These are phyloP conservation scores for Puya raimondii DNA, from an alignment of 176 grass and related monocot species.

Conservation along the genomic window DNA sequence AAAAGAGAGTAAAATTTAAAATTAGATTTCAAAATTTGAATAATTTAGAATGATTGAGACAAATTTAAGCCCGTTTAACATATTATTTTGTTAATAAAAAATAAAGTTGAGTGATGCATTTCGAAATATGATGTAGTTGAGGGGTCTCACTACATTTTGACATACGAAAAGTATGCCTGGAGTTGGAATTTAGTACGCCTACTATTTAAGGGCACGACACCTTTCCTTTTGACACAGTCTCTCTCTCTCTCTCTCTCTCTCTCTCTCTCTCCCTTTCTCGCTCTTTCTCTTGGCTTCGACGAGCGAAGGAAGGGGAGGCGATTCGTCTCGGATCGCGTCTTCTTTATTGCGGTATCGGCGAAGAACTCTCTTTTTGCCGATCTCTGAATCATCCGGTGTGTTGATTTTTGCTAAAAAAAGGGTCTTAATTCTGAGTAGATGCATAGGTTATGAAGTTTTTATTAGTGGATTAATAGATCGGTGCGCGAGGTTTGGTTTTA, in stretches of 20 bases:
- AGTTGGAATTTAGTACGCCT: too few relatives aligned
- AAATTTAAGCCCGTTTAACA: too few relatives aligned
- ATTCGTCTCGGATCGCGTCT: neutral
- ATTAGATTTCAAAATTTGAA: too few relatives aligned
- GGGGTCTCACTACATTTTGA: too few relatives aligned
- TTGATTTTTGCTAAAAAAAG: neutral
- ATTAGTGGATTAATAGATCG: neutral
- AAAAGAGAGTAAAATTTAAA: too few relatives aligned
- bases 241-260: neutral
- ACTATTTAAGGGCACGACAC: too few relatives aligned
- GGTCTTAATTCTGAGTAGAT: neutral
- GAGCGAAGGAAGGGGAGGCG: neutral
- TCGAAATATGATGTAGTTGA: too few relatives aligned
- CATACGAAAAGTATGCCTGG: too few relatives aligned
- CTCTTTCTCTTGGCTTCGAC: neutral
- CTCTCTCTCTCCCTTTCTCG: neutral
- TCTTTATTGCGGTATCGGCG: neutral
- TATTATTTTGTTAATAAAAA: too few relatives aligned
- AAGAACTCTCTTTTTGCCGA: neutral
- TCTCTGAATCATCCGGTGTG: neutral
- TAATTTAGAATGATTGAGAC: too few relatives aligned
- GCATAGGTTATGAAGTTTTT: neutral
- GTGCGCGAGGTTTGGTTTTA: neutral
- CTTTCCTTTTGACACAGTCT: too few relatives aligned
- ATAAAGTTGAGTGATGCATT: too few relatives aligned